phyloP scores from a whole-genome alignment of 495 filamentous ascomycete genomes.

The Sordaria brevicollis region DNA sequence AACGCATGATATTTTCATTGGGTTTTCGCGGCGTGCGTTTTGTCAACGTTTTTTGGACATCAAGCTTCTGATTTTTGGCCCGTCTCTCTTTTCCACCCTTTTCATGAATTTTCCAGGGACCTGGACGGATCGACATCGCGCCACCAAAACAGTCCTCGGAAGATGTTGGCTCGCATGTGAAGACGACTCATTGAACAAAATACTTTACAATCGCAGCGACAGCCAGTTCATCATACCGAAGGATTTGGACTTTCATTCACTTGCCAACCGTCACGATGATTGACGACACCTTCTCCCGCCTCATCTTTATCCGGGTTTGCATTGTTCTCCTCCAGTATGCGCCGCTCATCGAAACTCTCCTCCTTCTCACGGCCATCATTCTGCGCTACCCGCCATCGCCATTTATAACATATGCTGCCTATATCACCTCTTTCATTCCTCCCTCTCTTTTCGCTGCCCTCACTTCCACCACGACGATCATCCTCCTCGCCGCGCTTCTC shows the following conservation, averaged over 20 bases:
- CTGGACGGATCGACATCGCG: background rate
- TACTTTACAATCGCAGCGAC: background rate
- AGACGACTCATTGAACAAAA: background rate
- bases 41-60: background rate
- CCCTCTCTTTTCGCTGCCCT: background rate
- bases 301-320: constrained; percentile 37
- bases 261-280: constrained; percentile 18
- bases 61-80: background rate
- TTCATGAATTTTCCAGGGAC: background rate
- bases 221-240: background rate
- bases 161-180: background rate
- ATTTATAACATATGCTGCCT: background rate
- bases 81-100: background rate
- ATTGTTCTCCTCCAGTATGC: constrained; percentile 43
- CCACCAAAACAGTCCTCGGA: background rate
- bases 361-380: constrained; percentile 22
- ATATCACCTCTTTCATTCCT: background rate
- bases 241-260: background rate
- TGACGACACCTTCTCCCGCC: constrained; percentile 21
- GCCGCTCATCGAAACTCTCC: constrained; percentile 39
- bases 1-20: background rate
- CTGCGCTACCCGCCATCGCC: constrained; percentile 1
- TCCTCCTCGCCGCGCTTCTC: constrained; percentile 22
- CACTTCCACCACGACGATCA: background rate
- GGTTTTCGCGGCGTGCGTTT: background rate